Conservation (phyloP, 1,284 basidiomycete species). For the Mycosarcoma maydis region DNA sequence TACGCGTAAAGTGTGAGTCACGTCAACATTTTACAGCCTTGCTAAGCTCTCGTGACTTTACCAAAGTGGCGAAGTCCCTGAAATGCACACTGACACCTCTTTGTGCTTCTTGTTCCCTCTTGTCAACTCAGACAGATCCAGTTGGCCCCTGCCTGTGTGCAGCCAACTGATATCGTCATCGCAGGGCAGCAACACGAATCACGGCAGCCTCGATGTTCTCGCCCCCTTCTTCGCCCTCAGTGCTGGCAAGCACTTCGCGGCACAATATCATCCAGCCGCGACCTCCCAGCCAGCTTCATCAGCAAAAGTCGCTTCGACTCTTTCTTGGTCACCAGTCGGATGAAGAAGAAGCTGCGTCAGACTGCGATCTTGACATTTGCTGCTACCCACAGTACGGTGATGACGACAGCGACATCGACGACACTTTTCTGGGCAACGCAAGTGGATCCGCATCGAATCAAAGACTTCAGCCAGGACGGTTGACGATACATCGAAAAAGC, state of each 20-base stretch:
- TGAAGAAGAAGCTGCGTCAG: slow-evolving; percentile 10
- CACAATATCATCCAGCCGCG: slow-evolving; percentile 38
- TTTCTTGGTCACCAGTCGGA: slow-evolving; percentile 42
- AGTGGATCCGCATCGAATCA: slow-evolving; percentile 6
- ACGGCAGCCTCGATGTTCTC: slow-evolving; percentile 35
- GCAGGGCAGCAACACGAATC: neutral
- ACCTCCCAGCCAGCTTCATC: neutral
- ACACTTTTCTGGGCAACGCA: neutral
- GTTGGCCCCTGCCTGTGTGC: neutral
- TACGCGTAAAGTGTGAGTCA: slow-evolving; percentile 46
- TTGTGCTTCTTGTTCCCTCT: neutral
- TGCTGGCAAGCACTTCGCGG: slow-evolving; percentile 44
- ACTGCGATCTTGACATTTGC: slow-evolving; percentile 6
- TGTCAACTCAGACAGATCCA: neutral
- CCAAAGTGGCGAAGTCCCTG: slow-evolving; percentile 15
- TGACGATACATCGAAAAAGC: neutral
- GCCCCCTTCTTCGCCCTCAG: slow-evolving; percentile 36
- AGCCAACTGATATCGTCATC: neutral
- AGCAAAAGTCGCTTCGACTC: slow-evolving; percentile 41
- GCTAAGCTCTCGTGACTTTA: no score
- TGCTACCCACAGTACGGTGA: neutral
- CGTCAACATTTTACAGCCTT: no score
- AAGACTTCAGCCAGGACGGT: slow-evolving; percentile 16
- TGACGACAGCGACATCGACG: slow-evolving; percentile 8
- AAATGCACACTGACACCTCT: neutral